Evolutionary conservation across 306 rosid genomes (phyloP), one percentile per base, ranked within the genome.

Genomic region (Cicer chorassanicum): DNA sequence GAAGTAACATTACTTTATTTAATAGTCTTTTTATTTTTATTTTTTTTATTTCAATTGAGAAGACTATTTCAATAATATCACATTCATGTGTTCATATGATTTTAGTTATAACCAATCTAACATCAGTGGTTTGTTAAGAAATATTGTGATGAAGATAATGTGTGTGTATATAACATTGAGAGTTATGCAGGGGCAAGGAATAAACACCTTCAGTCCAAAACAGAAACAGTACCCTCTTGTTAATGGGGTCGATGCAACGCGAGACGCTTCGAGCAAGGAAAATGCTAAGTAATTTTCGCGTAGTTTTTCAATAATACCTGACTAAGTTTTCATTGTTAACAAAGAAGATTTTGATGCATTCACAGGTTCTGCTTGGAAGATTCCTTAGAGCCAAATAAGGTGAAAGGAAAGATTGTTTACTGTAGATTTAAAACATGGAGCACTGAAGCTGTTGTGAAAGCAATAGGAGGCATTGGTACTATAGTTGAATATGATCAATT

Each of bases 391-490:
- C 89, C 95, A 29, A 78, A 34, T 1, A 91, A 86, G 81, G 87
- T 88, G 16, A 88, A 90, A 66, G 93, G 89, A 75, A 94, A 60
- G 72, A 50, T 94, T 36, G 88, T 94, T 8, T 81, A 86, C 41
- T 94, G 97, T 82, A 50, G 46, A 75, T 64, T 68, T 15, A 78
- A 50, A 54, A 0, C 59, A 29, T 75, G 82, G 87, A 96, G 97
- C 1, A 54, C 83, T 49, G 98, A 94, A 14, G 76, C 96, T n/a
- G 77, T 82, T 50, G 85, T 94, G 21, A 88, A 84, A 73, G 72
- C 51, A 62, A 34, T 86, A 41, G 98, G 98, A 34, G 98, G 97
- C 45, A 76, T 40, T 72, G 98, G 97, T 6, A 67, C 78, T 19
- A 78, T 94, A 63, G 1, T 88, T 70, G 88, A 87, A 80, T 86